Evolutionary conservation across 2,329 filamentous ascomycete genomes (phyloP), one percentile per base, ranked within the genome.

Genomic region (Tolypocladium endophyticum): DNA sequence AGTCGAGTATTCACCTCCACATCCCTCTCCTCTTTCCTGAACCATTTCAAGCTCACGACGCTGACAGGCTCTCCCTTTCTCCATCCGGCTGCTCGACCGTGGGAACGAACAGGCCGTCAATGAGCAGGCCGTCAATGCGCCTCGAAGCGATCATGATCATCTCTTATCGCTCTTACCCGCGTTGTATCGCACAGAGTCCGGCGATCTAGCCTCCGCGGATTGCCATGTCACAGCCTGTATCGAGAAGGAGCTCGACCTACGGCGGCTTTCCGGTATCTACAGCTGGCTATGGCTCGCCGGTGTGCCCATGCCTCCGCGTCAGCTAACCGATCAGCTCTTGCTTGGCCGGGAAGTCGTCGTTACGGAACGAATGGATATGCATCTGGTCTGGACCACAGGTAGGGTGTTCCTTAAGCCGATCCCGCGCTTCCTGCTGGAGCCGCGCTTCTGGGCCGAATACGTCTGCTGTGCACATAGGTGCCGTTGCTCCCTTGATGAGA

Each of bases 81-180:
- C 43, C 1, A 25, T 47, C 23, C 23, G 23, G 43, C 43, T 25
- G n/a, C 43, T 47, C 43, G 23, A 7, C 25, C 5, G 2, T 25
- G 45, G 18, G 45, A 28, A 9, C 4, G 14, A 50, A 25, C 23
- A 28, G 2, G 14, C 23, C 25, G 12, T 25, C 14, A 14, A 50
- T 8, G 14, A 50, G 45, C 23, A 28, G 2, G 14, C 23, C 25
- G 12, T 25, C 14, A 14, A 50, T 8, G 41, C 43, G 3, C 28
- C 43, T 14, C 23, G 8, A 45, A 5, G 7, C 3, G n/a, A 5
- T 12, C 14, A 18, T 11, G 0, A 58, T 20, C 23, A 58, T 28
- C 60, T 56, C 52, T n/a, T 36, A 4, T 61, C 55, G 20, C 63
- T 64, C 28, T 50, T 65, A 45, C 81, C 85, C 61, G 82, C 83